Percentiles rank a stretch among this genome's conserved stretches.
phyloP scores from a whole-genome alignment of 805 yeast species.

The Teunomyces lycoperdinae region DNA sequence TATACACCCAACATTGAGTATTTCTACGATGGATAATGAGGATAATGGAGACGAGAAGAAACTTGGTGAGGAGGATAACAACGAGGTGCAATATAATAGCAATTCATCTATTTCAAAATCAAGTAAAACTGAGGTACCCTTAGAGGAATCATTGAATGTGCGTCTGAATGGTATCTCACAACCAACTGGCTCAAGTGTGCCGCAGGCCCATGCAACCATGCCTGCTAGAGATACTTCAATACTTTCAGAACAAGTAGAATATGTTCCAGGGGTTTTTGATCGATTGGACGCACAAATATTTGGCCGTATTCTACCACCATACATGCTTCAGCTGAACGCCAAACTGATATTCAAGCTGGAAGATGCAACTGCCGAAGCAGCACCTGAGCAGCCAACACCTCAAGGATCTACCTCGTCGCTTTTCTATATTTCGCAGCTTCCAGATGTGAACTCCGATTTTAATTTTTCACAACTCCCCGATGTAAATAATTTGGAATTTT shows the following conservation, averaged over 20 bases:
- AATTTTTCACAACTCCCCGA: constrained; percentile 18
- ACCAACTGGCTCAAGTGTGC: not conserved
- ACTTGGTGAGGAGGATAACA: not conserved
- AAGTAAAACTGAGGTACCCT: not conserved
- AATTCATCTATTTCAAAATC: not conserved
- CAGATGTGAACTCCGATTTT: constrained; percentile 17
- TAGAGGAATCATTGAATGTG: not conserved
- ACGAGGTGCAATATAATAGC: not conserved
- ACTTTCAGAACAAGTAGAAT: constrained; percentile 26
- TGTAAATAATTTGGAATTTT: constrained; percentile 18
- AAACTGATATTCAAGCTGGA: not conserved
- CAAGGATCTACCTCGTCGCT: not conserved
- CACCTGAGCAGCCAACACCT: not conserved
- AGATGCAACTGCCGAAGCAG: not conserved
- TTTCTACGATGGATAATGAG: not conserved
- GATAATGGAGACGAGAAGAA: not conserved
- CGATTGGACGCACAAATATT: constrained; percentile 80
- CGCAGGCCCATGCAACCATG: not conserved
- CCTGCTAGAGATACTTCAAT: not conserved
- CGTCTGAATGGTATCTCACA: not conserved
- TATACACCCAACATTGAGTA: constrained; percentile 1
- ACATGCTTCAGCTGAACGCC: constrained; percentile 53
- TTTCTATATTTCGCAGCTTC: constrained; percentile 2
- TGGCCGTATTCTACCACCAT: constrained; percentile 81
- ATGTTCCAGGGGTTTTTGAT: constrained; percentile 82